phyloP scores from a whole-genome alignment of 2,329 filamentous ascomycete species.

The Hypoxylon rubiginosum region DNA sequence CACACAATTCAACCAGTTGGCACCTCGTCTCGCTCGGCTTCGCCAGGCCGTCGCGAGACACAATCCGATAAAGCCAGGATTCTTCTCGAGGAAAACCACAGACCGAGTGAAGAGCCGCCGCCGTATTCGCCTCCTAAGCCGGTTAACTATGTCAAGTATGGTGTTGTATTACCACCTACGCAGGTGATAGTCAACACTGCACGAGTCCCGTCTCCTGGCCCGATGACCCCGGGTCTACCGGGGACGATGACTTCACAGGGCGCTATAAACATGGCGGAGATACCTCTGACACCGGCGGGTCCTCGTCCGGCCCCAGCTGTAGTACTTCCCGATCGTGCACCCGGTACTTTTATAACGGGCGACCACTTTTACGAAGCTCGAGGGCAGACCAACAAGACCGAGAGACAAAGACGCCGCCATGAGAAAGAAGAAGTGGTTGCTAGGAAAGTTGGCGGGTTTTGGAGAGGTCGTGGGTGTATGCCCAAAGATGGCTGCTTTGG shows the following conservation, averaged over 20 bases:
- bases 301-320: slow-evolving; percentile 41
- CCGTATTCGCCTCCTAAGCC: slow-evolving; percentile 67
- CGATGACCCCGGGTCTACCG: slow-evolving; percentile 72
- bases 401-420: slow-evolving; percentile 66
- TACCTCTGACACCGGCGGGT: slow-evolving; percentile 64
- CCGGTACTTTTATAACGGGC: slow-evolving; percentile 61
- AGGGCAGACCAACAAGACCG: slow-evolving; percentile 61
- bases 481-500: slow-evolving; percentile 75
- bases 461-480: slow-evolving; percentile 75
- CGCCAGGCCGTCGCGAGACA: slow-evolving; percentile 42
- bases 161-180: slow-evolving; percentile 69
- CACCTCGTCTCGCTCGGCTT: slow-evolving; percentile 49
- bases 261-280: slow-evolving; percentile 70
- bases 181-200: slow-evolving; percentile 61
- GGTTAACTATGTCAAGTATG: slow-evolving; percentile 63
- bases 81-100: slow-evolving; percentile 55
- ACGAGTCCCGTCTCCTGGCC: slow-evolving; percentile 70
- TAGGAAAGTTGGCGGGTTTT: slow-evolving; percentile 70
- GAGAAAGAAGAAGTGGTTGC: slow-evolving; percentile 76
- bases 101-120: slow-evolving; percentile 62
- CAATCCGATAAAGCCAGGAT: slow-evolving; percentile 57
- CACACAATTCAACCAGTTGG: slow-evolving; percentile 42
- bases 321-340: slow-evolving; percentile 59
- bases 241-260: slow-evolving; percentile 73
- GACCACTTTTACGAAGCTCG: slow-evolving; percentile 59